These are phyloP conservation scores for Strobilomyces confusus DNA, from an alignment of 768 basidiomycete species.

Conservation along the genomic window DNA sequence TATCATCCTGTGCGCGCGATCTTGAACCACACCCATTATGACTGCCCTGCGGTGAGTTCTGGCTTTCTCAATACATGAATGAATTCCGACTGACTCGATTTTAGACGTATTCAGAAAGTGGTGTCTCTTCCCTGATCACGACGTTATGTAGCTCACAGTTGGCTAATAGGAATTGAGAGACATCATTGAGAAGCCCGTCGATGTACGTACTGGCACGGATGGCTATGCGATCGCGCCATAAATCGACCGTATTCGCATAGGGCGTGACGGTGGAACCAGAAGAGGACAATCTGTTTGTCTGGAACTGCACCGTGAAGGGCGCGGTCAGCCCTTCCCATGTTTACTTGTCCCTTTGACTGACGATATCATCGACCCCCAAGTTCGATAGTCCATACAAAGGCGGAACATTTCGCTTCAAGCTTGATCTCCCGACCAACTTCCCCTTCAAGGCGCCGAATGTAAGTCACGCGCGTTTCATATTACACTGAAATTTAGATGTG, in stretches of 20 bases:
- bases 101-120: constrained; percentile 76
- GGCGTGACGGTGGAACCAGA: constrained; percentile 57
- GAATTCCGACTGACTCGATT: constrained; percentile 19
- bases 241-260: constrained; percentile 35
- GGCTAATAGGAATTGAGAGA: constrained; percentile 65
- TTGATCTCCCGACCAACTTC: constrained; percentile 73
- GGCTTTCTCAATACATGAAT: background rate
- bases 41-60: constrained; percentile 36
- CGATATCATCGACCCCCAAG: constrained; percentile 34
- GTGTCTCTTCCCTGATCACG: constrained; percentile 1
- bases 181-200: constrained; percentile 58
- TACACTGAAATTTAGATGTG: background rate
- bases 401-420: constrained; percentile 72
- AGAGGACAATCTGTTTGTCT: constrained; percentile 71
- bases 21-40: constrained; percentile 25
- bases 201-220: constrained; percentile 40
- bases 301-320: constrained; percentile 77
- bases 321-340: constrained; percentile 43
- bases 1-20: background rate
- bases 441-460: constrained; percentile 87
- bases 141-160: constrained; percentile 7
- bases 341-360: constrained; percentile 2
- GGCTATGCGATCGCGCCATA: constrained; percentile 6
- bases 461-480: constrained; percentile 19
- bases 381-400: constrained; percentile 78